Conservation (phyloP, 1,284 basidiomycete genomes). For the Schizophyllum commune region DNA sequence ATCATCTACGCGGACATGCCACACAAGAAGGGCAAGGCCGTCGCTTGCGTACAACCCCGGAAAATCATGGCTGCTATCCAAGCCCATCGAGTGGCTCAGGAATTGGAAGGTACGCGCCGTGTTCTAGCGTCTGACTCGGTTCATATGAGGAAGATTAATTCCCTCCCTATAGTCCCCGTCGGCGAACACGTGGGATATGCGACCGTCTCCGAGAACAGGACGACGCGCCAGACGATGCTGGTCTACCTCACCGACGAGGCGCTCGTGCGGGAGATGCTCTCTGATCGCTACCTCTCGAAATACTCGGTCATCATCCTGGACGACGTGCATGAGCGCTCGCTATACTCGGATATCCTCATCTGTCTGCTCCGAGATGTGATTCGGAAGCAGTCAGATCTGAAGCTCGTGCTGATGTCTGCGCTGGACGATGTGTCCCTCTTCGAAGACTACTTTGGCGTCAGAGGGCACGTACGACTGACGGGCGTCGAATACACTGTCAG, state of each 20-base stretch:
- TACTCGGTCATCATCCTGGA: conserved; percentile 99
- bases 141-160: neutral
- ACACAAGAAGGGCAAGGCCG: neutral
- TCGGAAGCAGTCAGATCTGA: neutral
- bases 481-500: conserved; percentile 83
- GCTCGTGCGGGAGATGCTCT: conserved; percentile 95
- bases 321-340: conserved; percentile 97
- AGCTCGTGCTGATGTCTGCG: neutral
- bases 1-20: neutral
- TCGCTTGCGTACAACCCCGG: neutral
- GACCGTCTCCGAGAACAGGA: conserved; percentile 99
- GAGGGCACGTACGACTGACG: neutral
- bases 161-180: conserved; percentile 16
- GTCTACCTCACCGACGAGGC: conserved; percentile 99
- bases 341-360: conserved; percentile 97
- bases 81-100: neutral
- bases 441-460: neutral
- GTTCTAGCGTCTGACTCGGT: neutral
- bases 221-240: conserved; percentile 72
- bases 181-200: conserved; percentile 89
- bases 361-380: neutral
- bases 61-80: neutral
- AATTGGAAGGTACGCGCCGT: neutral
- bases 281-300: conserved; percentile 81
- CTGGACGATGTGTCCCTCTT: neutral